Percentiles rank a stretch among this genome's conserved stretches.
phyloP scores from a whole-genome alignment of 169 alveolate genomes.

The Eimeria sp. region DNA sequence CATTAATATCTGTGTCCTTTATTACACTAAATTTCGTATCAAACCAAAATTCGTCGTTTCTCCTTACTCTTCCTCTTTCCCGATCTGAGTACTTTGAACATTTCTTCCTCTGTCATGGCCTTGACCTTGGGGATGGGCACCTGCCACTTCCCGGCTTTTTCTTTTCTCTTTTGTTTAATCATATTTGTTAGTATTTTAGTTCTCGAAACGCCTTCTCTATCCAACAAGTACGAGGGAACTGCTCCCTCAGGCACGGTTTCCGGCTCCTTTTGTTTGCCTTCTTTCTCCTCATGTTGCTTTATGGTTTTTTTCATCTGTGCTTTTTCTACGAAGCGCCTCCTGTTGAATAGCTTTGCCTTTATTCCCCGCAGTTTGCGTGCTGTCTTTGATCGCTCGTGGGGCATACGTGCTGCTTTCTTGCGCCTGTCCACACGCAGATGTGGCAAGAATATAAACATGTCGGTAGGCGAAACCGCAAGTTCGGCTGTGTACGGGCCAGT shows the following conservation, averaged over 20 bases:
- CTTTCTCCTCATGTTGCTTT: slow-evolving; percentile 96
- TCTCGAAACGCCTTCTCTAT: slow-evolving; percentile 97
- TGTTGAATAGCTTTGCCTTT: slow-evolving; percentile 98
- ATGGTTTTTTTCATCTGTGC: slow-evolving; percentile 97
- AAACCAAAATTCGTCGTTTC: neutral
- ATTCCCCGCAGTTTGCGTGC: slow-evolving; percentile 97
- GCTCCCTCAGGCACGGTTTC: slow-evolving; percentile 97
- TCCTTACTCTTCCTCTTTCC: slow-evolving; percentile 87
- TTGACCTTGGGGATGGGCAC: slow-evolving; percentile 99
- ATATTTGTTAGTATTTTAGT: slow-evolving; percentile 98
- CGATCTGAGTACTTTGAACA: slow-evolving; percentile 89
- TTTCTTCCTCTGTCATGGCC: slow-evolving; percentile 95
- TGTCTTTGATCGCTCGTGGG: slow-evolving; percentile 95
- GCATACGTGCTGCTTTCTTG: slow-evolving; percentile 97
- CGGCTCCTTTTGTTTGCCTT: slow-evolving; percentile 93
- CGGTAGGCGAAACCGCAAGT: neutral
- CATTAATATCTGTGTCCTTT: neutral
- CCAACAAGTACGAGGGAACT: slow-evolving; percentile 99
- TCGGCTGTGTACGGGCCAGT: neutral
- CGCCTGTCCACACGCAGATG: slow-evolving; percentile 85
- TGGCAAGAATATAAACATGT: neutral
- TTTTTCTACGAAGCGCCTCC: slow-evolving; percentile 99
- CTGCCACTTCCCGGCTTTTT: slow-evolving; percentile 99
- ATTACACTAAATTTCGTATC: neutral
- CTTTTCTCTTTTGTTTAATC: slow-evolving; percentile 99